Evolutionary conservation across 2,329 filamentous ascomycete genomes (phyloP), one percentile per base, ranked within the genome.

Genomic region (Blastomyces percursus): DNA sequence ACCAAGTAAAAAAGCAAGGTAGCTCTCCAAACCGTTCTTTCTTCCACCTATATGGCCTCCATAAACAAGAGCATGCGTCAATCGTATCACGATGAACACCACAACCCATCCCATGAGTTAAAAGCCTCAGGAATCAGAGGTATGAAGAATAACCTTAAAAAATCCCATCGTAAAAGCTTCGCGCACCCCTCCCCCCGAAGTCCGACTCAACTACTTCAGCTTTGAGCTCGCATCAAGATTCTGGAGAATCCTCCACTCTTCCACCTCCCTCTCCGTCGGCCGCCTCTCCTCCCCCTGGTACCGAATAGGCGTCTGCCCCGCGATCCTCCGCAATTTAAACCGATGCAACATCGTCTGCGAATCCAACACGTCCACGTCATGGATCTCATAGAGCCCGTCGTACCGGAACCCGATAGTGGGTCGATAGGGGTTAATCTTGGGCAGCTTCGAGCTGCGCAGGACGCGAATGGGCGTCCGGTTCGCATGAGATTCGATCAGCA

Each of bases 311-410:
- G 75, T 70, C 65, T 84, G 81, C 0, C 72, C 77, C 3, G 67
- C 32, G 2, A 73, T 60, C 1, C 83, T 72, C 48, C 72, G 68
- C 6, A 86, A 70, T 9, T 70, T 72, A 70, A 86, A 86, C 0
- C 74, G 71, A 67, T 81, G 76, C 24, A 77, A 74, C 2, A 75
- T 74, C n/a, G 73, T 77, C 14, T 69, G 66, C 3, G 66, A 42
- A 61, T 83, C 75, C 1, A 79, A 44, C 0, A 76, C 61, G 63
- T 78, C 69, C 57, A 73, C 74, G 2, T 63, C 68, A 0, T 71
- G 72, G 5, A 85, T 77, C 6, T 72, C 68, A 65, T 86, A 86
- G 0, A 85, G 69, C 0, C 83, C 84, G 68, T 86, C 83, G 60
- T 85, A 85, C 1, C 84, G 72, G n/a, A 82, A 74, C 0, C 83